Conservation (phyloP, 768 basidiomycete species). For the Russula sp. region DNA sequence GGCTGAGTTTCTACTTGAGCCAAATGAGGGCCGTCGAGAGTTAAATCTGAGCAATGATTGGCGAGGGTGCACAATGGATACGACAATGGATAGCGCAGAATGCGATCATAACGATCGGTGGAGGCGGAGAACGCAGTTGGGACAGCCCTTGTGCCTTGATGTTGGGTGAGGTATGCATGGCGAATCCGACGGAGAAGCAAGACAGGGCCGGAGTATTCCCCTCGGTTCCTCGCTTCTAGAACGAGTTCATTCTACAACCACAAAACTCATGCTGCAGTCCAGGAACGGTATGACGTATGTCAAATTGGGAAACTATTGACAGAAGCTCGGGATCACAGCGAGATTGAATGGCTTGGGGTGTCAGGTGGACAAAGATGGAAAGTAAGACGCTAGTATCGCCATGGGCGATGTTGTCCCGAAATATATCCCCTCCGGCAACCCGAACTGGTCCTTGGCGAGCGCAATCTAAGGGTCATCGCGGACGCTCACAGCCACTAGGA, state of each 20-base stretch:
- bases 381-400: neutral
- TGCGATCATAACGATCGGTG: neutral
- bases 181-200: neutral
- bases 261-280: neutral
- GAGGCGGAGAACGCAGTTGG: neutral
- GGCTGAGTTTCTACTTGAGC: no score
- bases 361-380: neutral
- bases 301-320: neutral
- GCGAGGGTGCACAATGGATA: neutral
- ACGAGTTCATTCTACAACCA: neutral
- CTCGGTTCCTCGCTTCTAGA: neutral
- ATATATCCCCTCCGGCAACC: neutral
- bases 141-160: neutral
- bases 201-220: neutral
- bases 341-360: neutral
- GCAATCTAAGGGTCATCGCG: neutral
- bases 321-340: neutral
- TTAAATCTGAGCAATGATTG: neutral
- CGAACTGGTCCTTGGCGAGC: neutral
- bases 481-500: neutral
- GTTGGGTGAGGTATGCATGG: neutral
- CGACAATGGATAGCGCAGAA: neutral
- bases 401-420: neutral
- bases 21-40: no score
- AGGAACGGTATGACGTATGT: neutral